Conservation (phyloP, 768 basidiomycete genomes). For the Leccinum obscurum region DNA sequence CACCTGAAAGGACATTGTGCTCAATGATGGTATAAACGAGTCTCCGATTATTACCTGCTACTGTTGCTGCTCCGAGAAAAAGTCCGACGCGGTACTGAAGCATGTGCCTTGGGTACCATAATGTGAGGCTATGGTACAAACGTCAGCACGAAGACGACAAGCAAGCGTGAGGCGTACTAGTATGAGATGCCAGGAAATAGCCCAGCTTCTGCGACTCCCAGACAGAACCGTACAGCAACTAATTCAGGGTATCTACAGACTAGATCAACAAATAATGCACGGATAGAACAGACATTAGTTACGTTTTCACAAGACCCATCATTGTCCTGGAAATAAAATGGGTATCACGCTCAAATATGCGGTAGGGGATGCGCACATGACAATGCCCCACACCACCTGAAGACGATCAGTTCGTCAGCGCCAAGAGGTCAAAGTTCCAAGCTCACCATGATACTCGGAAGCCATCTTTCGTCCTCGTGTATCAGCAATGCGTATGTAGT, state of each 20-base stretch:
- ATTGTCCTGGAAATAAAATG: slow-evolving; percentile 43
- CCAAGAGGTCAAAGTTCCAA: neutral
- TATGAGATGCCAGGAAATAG: slow-evolving; percentile 74
- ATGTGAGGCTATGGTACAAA: slow-evolving; percentile 45
- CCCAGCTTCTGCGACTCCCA: slow-evolving; percentile 70
- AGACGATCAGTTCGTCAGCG: neutral
- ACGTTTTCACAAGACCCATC: slow-evolving; percentile 72
- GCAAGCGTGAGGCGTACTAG: slow-evolving; percentile 45
- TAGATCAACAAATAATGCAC: neutral
- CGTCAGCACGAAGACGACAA: neutral
- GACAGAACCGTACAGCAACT: slow-evolving; percentile 54
- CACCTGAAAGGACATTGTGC: slow-evolving; percentile 30
- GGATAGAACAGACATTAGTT: neutral
- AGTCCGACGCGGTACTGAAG: slow-evolving; percentile 60
- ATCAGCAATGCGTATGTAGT: slow-evolving; percentile 1
- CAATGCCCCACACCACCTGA: slow-evolving; percentile 62
- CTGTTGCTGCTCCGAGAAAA: slow-evolving; percentile 65
- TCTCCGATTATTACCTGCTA: slow-evolving; percentile 41
- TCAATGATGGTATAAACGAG: neutral
- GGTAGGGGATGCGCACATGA: slow-evolving; percentile 44
- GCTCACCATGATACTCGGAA: slow-evolving; percentile 63
- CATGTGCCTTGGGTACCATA: slow-evolving; percentile 69
- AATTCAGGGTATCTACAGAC: slow-evolving; percentile 56
- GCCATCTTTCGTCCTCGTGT: slow-evolving; percentile 44
- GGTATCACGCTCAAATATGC: neutral